phyloP scores from a whole-genome alignment of 345 rosid species.

The Hibiscus syriacus region DNA sequence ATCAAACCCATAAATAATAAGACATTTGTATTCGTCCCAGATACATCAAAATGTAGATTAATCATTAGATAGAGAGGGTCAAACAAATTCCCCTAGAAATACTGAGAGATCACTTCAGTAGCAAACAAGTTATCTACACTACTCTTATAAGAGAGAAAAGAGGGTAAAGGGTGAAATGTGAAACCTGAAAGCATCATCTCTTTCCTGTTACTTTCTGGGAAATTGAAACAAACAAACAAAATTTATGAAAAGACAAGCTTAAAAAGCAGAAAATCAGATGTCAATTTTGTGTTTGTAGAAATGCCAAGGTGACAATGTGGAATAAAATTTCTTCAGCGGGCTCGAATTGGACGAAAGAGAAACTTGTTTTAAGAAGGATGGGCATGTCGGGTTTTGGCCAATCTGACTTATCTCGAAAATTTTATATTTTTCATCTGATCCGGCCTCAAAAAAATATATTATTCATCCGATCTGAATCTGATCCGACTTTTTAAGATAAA shows the following conservation, averaged over 20 bases:
- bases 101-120: neutral
- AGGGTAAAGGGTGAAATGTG: neutral
- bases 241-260: neutral
- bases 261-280: neutral
- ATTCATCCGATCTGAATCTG: no score
- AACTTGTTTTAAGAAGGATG: neutral
- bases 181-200: slow-evolving; percentile 7
- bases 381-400: no score
- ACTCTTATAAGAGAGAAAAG: neutral
- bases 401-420: no score
- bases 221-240: neutral
- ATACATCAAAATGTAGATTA: neutral
- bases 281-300: neutral
- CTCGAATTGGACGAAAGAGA: neutral
- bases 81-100: neutral
- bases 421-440: no score
- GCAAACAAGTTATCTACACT: neutral
- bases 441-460: no score
- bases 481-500: no score
- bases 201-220: neutral
- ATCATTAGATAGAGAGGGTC: neutral
- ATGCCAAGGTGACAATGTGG: neutral
- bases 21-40: neutral
- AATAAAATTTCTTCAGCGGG: neutral
- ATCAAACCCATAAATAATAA: neutral